Percentiles rank a stretch among this genome's conserved stretches.
phyloP scores from a whole-genome alignment of 2,329 filamentous ascomycete genomes.

The Ophiosphaerella narmari region DNA sequence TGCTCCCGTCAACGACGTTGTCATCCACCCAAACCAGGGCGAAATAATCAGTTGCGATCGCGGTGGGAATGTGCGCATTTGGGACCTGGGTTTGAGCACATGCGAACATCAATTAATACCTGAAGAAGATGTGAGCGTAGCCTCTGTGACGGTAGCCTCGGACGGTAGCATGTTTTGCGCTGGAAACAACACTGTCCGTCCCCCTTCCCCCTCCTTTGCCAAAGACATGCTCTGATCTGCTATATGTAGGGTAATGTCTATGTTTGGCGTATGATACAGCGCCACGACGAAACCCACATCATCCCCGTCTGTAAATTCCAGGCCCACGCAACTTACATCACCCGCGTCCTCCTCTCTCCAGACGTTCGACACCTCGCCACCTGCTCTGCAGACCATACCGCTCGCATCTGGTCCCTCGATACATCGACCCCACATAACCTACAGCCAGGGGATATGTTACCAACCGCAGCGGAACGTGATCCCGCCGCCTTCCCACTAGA shows the following conservation, averaged over 20 bases:
- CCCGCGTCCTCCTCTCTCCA: conserved; percentile 85
- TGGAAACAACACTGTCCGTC: conserved; percentile 80
- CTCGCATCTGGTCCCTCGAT: conserved; percentile 95
- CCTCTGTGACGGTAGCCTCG: conserved; percentile 93
- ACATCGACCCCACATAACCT: conserved; percentile 42
- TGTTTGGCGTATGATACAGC: conserved; percentile 91
- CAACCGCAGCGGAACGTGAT: conserved; percentile 43
- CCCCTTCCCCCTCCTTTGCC: not conserved
- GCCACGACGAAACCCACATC: conserved; percentile 79
- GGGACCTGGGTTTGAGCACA: conserved; percentile 96
- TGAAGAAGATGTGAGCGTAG: conserved; percentile 90
- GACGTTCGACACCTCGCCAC: conserved; percentile 94
- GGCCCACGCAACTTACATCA: conserved; percentile 91
- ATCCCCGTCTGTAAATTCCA: conserved; percentile 87
- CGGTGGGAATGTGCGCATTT: conserved; percentile 88
- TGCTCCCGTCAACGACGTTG: conserved; percentile 90
- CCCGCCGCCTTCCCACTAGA: conserved; percentile 74
- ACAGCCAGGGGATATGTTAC: conserved; percentile 36
- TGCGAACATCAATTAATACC: conserved; percentile 96
- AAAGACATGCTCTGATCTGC: conserved; percentile 3
- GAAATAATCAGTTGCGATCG: conserved; percentile 97
- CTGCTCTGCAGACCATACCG: conserved; percentile 90
- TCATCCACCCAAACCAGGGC: conserved; percentile 99
- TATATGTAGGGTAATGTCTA: conserved; percentile 82
- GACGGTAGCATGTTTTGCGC: conserved; percentile 92